Evolutionary conservation across 371 early-diverging fungal species (phyloP), one percentile per base, ranked within the genome.

Genomic region (Apophysomyces trapeziformis): DNA sequence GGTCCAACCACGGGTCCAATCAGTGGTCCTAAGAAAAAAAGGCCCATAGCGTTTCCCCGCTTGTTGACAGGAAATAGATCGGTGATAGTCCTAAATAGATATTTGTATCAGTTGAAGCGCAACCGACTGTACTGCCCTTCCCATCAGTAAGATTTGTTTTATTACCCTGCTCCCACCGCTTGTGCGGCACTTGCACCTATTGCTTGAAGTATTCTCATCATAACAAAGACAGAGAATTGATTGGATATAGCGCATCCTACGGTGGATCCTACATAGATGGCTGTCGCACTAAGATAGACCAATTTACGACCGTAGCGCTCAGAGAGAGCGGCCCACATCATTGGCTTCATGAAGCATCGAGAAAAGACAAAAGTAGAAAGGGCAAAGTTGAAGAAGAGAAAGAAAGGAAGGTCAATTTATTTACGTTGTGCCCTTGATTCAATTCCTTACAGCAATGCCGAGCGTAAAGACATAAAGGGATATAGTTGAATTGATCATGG

Each of bases 271-370:
- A 82, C 71, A 72, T 85, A 93, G 8, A 92, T 63, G 1, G 80
- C 11, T 36, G 87, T 82, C 4, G 90, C 86, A 1, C 60, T n/a
- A 9, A 90, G 71, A 61, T 91, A 91, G 9, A 93, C 80, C 0
- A 80, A 72, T 44, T 89, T 83, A 14, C 94, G 83, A 4, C 90
- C 89, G 64, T 82, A 79, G 6, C 72, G 61, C 68, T 94, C 94
- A 0, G 92, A 89, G 12, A 90, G 66, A 21, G 87, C 80, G 14
- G 89, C 92, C 89, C 89, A 92, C 26, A 89, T 61, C n/a, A 93
- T 57, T 13, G 89, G 88, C 82, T 82, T 64, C 13, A 26, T 26
- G 3, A 2, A 26, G 32, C 32, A 26, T 3, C 32, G 32, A 26
- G 3, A 26, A 26, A 26, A 26, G 0, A 1, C 2, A 45, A 38